These are phyloP conservation scores for Hypoxylon sp. DNA, from an alignment of 2,329 filamentous ascomycete genomes.

Conservation along the genomic window DNA sequence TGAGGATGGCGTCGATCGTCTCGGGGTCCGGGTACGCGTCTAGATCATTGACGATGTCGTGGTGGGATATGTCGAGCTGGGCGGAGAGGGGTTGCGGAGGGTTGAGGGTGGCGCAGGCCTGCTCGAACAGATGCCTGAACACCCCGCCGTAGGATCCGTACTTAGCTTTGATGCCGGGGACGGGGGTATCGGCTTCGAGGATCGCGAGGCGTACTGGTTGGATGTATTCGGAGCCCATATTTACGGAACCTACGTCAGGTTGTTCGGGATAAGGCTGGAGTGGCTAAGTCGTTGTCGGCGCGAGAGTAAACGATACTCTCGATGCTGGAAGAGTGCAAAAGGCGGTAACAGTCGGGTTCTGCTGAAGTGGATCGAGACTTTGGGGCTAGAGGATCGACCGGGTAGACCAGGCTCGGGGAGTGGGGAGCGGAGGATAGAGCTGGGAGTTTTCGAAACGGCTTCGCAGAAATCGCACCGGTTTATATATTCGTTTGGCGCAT, in stretches of 20 bases:
- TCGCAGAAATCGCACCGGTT: background rate
- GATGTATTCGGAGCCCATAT: slow-evolving; percentile 51
- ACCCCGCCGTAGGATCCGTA: slow-evolving; percentile 81
- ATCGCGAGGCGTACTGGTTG: slow-evolving; percentile 82
- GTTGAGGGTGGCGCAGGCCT: slow-evolving; percentile 63
- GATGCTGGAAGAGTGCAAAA: background rate
- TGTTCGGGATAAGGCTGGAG: background rate
- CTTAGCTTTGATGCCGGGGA: slow-evolving; percentile 71
- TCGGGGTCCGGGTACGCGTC: slow-evolving; percentile 79
- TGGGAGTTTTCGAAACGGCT: background rate
- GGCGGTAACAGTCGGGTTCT: background rate
- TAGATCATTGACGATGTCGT: slow-evolving; percentile 76
- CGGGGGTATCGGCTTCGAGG: slow-evolving; percentile 87
- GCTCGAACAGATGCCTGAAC: slow-evolving; percentile 71
- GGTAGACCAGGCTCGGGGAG: slow-evolving; percentile 1
- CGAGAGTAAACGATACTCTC: background rate
- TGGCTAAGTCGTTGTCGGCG: background rate
- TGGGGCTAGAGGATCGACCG: slow-evolving; percentile 12
- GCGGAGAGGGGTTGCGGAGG: slow-evolving; percentile 58
- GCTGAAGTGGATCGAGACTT: slow-evolving; percentile 22
- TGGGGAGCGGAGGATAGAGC: background rate
- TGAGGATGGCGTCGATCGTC: slow-evolving; percentile 83
- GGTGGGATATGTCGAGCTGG: slow-evolving; percentile 71
- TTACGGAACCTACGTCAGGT: background rate
- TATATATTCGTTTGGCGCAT: background rate